These are phyloP conservation scores for Amaranthus tricolor DNA, from an alignment of 179 eudicot genomes.

Conservation along the genomic window DNA sequence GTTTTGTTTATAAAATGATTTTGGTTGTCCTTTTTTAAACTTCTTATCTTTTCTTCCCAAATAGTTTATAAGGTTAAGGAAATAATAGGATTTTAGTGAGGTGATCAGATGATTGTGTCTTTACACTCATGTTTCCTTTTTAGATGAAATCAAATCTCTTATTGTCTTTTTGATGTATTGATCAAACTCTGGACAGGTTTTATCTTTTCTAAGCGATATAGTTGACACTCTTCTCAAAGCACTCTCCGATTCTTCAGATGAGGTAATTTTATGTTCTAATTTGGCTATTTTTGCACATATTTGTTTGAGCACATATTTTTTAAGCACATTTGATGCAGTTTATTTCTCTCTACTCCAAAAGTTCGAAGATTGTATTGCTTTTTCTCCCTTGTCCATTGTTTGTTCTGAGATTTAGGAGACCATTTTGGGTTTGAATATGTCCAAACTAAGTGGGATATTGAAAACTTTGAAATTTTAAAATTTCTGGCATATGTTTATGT, in stretches of 20 bases:
- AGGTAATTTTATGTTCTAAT: slow-evolving; percentile 46
- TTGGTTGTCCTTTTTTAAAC: not conserved
- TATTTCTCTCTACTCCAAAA: not conserved
- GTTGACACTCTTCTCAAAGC: slow-evolving; percentile 80
- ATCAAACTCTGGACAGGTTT: slow-evolving; percentile 47
- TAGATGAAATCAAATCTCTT: not conserved
- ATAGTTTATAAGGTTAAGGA: not conserved
- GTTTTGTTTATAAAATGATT: not conserved
- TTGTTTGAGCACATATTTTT: not conserved
- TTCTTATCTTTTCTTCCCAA: not conserved
- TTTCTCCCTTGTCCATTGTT: too few relatives aligned
- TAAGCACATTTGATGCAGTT: not conserved
- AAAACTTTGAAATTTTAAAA: too few relatives aligned
- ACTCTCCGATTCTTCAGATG: slow-evolving; percentile 80
- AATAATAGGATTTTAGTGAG: not conserved
- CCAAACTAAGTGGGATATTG: too few relatives aligned
- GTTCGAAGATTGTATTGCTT: too few relatives aligned
- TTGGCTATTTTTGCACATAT: slow-evolving; percentile 7
- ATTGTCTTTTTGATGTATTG: not conserved
- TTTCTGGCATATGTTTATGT: too few relatives aligned
- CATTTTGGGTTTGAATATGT: too few relatives aligned
- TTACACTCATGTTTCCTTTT: not conserved
- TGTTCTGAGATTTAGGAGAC: too few relatives aligned
- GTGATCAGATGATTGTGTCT: slow-evolving; percentile 2
- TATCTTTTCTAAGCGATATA: slow-evolving; percentile 66